These are phyloP conservation scores for Tylopilus rubrobrunneus DNA, from an alignment of 768 basidiomycete genomes.

Conservation along the genomic window DNA sequence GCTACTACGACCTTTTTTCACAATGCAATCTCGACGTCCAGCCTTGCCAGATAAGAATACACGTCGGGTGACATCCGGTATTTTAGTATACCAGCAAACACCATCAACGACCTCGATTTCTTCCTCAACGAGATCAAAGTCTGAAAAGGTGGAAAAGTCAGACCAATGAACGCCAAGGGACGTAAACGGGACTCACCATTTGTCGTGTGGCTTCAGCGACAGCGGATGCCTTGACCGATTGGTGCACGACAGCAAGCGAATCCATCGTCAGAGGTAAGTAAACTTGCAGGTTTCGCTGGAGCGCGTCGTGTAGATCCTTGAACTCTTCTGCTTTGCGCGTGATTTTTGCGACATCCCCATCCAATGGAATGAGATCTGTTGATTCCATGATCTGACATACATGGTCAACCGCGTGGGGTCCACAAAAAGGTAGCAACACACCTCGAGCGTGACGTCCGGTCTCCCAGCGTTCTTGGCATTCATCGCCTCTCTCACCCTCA, in stretches of 20 bases:
- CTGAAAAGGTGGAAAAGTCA: slow-evolving; percentile 34
- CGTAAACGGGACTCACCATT: slow-evolving; percentile 46
- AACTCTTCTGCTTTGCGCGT: slow-evolving; percentile 87
- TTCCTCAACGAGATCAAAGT: slow-evolving; percentile 64
- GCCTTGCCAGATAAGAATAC: slow-evolving; percentile 79
- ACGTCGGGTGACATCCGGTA: slow-evolving; percentile 90
- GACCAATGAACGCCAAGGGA: slow-evolving; percentile 9
- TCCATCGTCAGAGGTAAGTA: slow-evolving; percentile 93
- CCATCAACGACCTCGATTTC: slow-evolving; percentile 82
- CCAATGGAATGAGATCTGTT: slow-evolving; percentile 81
- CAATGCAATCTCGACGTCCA: slow-evolving; percentile 84
- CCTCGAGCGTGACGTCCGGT: slow-evolving; percentile 78
- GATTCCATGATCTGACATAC: slow-evolving; percentile 72
- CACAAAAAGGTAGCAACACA: slow-evolving; percentile 35
- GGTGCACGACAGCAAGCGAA: slow-evolving; percentile 77
- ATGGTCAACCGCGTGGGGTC: not conserved
- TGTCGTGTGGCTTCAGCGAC: slow-evolving; percentile 75
- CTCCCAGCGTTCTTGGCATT: slow-evolving; percentile 68
- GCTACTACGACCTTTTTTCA: slow-evolving; percentile 24
- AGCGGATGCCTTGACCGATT: slow-evolving; percentile 64
- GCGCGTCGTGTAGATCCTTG: slow-evolving; percentile 76
- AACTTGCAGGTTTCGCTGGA: slow-evolving; percentile 85
- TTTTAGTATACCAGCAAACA: slow-evolving; percentile 83
- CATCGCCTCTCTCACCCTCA: slow-evolving; percentile 79
- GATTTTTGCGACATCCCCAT: slow-evolving; percentile 80